phyloP scores from a whole-genome alignment of 495 filamentous ascomycete species.

The Aspergillus asperescens region DNA sequence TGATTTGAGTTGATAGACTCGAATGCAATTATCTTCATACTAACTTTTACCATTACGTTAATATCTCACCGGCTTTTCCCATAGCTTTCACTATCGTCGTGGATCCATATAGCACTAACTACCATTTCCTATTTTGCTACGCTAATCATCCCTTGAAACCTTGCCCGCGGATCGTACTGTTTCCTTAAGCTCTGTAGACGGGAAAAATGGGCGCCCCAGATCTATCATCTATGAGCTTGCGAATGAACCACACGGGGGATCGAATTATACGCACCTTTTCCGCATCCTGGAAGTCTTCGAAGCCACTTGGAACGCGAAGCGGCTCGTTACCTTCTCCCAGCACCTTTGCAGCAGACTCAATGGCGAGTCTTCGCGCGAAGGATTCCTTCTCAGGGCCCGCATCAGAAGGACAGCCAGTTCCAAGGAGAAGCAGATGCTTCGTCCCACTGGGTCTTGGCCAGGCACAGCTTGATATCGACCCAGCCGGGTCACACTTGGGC shows the following conservation, averaged over 20 bases:
- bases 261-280: neutral
- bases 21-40: too few relatives aligned
- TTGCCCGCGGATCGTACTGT: conserved; percentile 1
- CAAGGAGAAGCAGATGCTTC: conserved; percentile 13
- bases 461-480: neutral
- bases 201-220: conserved; percentile 3
- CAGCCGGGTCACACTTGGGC: conserved; percentile 7
- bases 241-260: neutral
- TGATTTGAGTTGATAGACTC: too few relatives aligned
- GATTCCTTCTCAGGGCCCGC: conserved; percentile 7
- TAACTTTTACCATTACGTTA: too few relatives aligned
- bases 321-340: neutral
- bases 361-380: conserved; percentile 1
- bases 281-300: conserved; percentile 12
- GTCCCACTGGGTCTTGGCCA: conserved; percentile 9
- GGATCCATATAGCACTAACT: too few relatives aligned
- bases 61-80: too few relatives aligned
- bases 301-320: conserved; percentile 1
- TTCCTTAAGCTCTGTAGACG: neutral
- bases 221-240: neutral
- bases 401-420: conserved; percentile 9
- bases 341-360: neutral
- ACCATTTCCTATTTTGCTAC: too few relatives aligned
- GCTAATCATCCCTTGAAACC: conserved; percentile 1
- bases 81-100: too few relatives aligned